Conservation (phyloP, 352 stramenopile species). For the Halophytophthora batemanensis region DNA sequence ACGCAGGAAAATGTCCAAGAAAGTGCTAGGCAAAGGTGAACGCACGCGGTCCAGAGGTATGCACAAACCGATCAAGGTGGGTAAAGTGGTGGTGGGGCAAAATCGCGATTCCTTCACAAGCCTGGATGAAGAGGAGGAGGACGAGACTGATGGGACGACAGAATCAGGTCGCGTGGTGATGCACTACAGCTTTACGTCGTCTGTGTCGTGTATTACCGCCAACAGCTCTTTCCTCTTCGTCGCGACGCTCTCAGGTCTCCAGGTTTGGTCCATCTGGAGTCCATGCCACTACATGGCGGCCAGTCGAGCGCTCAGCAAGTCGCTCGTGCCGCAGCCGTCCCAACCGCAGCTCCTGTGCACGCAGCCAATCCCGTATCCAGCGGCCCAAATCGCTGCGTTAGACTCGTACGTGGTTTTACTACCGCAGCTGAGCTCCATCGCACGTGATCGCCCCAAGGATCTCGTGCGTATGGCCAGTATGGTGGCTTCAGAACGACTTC, state of each 20-base stretch:
- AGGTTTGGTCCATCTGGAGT: constrained; percentile 88
- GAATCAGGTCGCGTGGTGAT: constrained; percentile 79
- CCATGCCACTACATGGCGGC: constrained; percentile 77
- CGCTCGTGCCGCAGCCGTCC: constrained; percentile 61
- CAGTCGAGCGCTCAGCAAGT: constrained; percentile 51
- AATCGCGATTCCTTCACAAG: constrained; percentile 39
- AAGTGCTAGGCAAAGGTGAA: constrained; percentile 58
- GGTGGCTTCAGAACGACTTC: constrained; percentile 43
- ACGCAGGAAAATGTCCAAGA: constrained; percentile 75
- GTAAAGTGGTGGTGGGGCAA: constrained; percentile 20
- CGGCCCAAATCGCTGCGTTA: constrained; percentile 60
- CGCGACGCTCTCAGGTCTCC: constrained; percentile 56
- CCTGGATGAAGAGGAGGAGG: constrained; percentile 16
- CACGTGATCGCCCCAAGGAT: constrained; percentile 17
- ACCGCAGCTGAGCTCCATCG: constrained; percentile 27
- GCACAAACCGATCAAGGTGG: constrained; percentile 41
- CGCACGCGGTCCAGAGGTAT: constrained; percentile 39
- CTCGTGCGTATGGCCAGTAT: constrained; percentile 45
- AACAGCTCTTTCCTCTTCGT: constrained; percentile 88
- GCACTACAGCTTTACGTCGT: constrained; percentile 75
- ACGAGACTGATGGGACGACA: constrained; percentile 17
- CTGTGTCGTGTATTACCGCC: constrained; percentile 59
- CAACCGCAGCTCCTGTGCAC: constrained; percentile 69
- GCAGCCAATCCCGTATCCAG: constrained; percentile 55
- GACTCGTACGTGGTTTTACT: constrained; percentile 78